phyloP scores from a whole-genome alignment of 768 basidiomycete species.

The Tylopilus vinaceipallidus region DNA sequence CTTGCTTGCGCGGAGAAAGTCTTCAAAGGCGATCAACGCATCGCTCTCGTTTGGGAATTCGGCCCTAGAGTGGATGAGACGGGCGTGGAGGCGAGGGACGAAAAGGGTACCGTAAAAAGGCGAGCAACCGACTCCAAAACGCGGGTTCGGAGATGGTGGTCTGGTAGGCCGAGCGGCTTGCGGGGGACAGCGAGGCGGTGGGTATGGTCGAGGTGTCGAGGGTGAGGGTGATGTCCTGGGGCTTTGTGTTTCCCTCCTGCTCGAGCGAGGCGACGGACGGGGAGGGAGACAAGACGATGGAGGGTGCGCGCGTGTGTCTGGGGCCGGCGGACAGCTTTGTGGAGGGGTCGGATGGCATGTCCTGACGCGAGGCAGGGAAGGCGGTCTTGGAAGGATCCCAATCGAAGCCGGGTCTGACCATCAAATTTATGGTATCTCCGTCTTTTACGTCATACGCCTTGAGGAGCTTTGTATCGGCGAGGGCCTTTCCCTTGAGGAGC shows the following conservation, averaged over 20 bases:
- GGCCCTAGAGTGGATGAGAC: slow-evolving; percentile 35
- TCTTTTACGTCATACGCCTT: slow-evolving; percentile 86
- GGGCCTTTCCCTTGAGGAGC: slow-evolving; percentile 90
- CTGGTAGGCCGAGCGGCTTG: slow-evolving; percentile 29
- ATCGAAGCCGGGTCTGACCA: slow-evolving; percentile 75
- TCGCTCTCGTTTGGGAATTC: slow-evolving; percentile 67
- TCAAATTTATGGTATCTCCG: slow-evolving; percentile 80
- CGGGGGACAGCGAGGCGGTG: slow-evolving; percentile 42
- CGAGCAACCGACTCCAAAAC: slow-evolving; percentile 74
- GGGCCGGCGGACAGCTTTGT: slow-evolving; percentile 31
- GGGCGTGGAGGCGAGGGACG: neutral
- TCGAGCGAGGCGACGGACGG: slow-evolving; percentile 48
- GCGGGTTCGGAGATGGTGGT: slow-evolving; percentile 66
- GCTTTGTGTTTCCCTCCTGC: slow-evolving; percentile 39
- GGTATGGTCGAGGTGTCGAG: slow-evolving; percentile 57
- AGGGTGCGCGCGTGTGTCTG: slow-evolving; percentile 67
- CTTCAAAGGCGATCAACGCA: slow-evolving; percentile 75
- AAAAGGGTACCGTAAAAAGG: slow-evolving; percentile 53
- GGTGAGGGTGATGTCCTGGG: slow-evolving; percentile 63
- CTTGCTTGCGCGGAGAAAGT: slow-evolving; percentile 81
- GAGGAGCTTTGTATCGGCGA: slow-evolving; percentile 84
- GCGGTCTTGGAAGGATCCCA: slow-evolving; percentile 53
- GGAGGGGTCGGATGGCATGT: slow-evolving; percentile 19
- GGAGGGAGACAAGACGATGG: slow-evolving; percentile 75
- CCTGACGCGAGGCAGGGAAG: slow-evolving; percentile 23